A percentile compares a stretch with the other conserved stretches of the same genome.
phyloP scores from a whole-genome alignment of 495 filamentous ascomycete genomes.

The Penicillium subrubescens region DNA sequence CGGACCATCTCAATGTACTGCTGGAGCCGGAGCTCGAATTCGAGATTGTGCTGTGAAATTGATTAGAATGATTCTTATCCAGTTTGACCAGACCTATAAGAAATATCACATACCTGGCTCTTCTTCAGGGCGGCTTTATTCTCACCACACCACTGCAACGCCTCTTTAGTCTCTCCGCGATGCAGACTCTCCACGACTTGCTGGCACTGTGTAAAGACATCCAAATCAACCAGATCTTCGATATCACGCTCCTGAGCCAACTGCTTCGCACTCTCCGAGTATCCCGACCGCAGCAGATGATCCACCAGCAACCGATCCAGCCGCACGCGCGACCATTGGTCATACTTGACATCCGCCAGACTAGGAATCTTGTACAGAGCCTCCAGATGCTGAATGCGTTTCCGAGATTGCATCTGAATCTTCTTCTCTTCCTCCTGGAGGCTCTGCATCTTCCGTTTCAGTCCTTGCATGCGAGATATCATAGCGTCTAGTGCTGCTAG shows the following conservation, averaged over 20 bases:
- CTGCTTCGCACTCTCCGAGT: slow-evolving; percentile 71
- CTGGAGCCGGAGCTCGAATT: slow-evolving; percentile 92
- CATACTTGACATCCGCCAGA: slow-evolving; percentile 90
- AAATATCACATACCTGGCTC: slow-evolving; percentile 63
- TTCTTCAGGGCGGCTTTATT: slow-evolving; percentile 87
- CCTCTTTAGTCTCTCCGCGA: slow-evolving; percentile 71
- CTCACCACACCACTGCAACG: slow-evolving; percentile 86
- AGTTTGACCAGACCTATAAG: background rate
- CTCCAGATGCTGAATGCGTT: slow-evolving; percentile 77
- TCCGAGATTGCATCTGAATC: slow-evolving; percentile 70
- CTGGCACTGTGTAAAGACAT: slow-evolving; percentile 82
- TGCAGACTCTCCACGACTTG: slow-evolving; percentile 71
- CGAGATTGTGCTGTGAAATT: slow-evolving; percentile 70
- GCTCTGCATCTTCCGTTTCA: slow-evolving; percentile 82
- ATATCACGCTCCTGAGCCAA: slow-evolving; percentile 73
- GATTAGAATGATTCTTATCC: background rate
- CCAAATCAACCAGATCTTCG: slow-evolving; percentile 82
- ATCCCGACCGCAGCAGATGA: slow-evolving; percentile 83
- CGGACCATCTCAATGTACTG: slow-evolving; percentile 92
- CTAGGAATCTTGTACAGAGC: slow-evolving; percentile 78
- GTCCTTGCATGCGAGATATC: slow-evolving; percentile 76
- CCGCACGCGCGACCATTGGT: slow-evolving; percentile 79
- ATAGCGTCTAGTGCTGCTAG: slow-evolving; percentile 79
- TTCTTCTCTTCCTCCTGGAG: slow-evolving; percentile 76
- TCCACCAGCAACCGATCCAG: slow-evolving; percentile 87